Evolutionary conservation across 352 stramenopile genomes (phyloP).

Genomic region (Phytophthora kernoviae): DNA sequence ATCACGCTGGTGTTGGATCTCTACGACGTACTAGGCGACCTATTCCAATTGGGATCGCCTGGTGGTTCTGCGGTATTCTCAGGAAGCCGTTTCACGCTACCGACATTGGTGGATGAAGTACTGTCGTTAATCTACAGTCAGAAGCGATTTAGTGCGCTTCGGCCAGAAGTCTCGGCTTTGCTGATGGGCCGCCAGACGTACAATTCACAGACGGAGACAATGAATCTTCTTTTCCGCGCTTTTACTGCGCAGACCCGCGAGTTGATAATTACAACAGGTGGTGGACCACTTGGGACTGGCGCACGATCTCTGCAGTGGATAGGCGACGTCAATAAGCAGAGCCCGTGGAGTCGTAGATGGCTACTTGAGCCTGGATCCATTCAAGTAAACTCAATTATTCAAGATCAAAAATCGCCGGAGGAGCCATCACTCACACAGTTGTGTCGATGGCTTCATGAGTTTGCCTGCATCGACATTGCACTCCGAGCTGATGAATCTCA

Average conservation of each 20-base stretch:
- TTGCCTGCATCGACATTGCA: constrained; percentile 12
- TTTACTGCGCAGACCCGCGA: constrained; percentile 17
- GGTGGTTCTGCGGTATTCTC: background rate
- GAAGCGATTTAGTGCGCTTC: constrained; percentile 15
- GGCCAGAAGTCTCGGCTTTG: constrained; percentile 7
- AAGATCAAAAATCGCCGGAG: background rate
- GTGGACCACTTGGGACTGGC: background rate
- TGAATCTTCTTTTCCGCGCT: constrained; percentile 6
- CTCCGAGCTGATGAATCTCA: constrained; percentile 6
- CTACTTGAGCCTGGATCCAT: constrained; percentile 19
- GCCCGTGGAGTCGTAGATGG: constrained; percentile 19
- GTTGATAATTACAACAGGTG: background rate
- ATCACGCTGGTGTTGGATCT: constrained; percentile 7
- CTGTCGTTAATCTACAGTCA: constrained; percentile 31
- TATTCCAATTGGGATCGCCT: constrained; percentile 2
- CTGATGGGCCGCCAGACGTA: constrained; percentile 3
- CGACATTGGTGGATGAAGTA: constrained; percentile 39
- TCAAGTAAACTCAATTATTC: constrained; percentile 1
- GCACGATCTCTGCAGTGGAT: background rate
- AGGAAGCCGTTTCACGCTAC: constrained; percentile 4
- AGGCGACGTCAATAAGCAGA: background rate
- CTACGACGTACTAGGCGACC: constrained; percentile 10
- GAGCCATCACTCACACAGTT: constrained; percentile 5
- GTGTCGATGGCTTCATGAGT: constrained; percentile 6
- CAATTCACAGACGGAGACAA: background rate